Evolutionary conservation across 768 basidiomycete genomes (phyloP).

Genomic region (Pleurotus sapidus): DNA sequence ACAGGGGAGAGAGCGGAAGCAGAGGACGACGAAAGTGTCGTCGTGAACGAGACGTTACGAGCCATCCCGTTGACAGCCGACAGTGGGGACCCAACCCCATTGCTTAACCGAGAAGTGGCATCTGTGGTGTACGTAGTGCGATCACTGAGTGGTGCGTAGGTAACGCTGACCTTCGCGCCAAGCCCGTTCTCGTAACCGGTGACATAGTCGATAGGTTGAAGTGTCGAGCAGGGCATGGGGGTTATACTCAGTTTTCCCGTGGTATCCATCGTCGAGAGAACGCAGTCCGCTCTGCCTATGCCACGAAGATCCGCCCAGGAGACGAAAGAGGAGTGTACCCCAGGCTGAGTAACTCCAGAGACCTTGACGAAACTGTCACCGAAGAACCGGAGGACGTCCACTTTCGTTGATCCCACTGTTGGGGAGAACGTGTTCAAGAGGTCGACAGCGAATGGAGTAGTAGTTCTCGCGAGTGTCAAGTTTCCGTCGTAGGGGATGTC

Average conservation of each 20-base stretch:
- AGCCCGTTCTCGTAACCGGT: constrained; percentile 2
- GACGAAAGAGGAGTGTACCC: not conserved
- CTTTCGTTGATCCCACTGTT: not conserved
- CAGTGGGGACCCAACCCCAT: not conserved
- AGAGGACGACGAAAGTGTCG: not conserved
- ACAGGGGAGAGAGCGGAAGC: not conserved
- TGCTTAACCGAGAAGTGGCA: not conserved
- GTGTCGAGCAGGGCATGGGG: not conserved
- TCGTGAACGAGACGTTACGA: constrained; percentile 3
- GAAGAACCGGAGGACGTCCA: constrained; percentile 5
- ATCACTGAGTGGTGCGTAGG: constrained; percentile 3
- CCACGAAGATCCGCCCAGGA: constrained; percentile 7
- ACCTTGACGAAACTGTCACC: not conserved
- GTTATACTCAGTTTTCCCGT: not conserved
- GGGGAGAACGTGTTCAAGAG: constrained; percentile 3
- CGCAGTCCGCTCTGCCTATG: not conserved
- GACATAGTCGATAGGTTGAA: constrained; percentile 5
- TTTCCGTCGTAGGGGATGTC: not conserved
- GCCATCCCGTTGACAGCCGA: not conserved
- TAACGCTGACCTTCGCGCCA: constrained; percentile 1
- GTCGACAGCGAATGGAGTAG: not conserved
- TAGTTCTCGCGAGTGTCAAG: not conserved
- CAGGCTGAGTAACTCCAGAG: not conserved
- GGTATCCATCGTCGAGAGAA: not conserved
- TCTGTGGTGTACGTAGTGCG: constrained; percentile 4